Evolutionary conservation across 106 monocot species (phyloP).

Genomic region (Iris macrosiphon): DNA sequence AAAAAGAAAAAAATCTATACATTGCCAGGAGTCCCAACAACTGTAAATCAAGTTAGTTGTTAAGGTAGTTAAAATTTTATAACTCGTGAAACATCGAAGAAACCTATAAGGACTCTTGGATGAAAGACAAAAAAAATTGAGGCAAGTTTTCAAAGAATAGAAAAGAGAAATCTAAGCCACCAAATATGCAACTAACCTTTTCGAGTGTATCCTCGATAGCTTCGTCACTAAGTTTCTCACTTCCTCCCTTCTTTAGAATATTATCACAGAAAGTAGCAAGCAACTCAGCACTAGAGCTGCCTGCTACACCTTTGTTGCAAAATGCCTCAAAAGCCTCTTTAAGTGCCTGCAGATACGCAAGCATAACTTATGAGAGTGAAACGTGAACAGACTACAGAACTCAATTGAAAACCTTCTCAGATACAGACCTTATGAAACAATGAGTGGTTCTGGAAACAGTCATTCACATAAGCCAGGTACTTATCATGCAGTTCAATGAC

Average conservation of each 20-base stretch:
- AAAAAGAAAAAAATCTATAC: too few relatives aligned
- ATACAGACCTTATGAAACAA: conserved; percentile 54
- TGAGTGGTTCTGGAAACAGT: conserved; percentile 53
- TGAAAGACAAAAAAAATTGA: background rate
- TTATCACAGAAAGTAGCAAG: conserved; percentile 59
- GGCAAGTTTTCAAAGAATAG: background rate
- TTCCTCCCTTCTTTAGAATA: conserved; percentile 55
- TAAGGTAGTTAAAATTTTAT: too few relatives aligned
- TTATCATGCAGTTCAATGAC: conserved; percentile 65
- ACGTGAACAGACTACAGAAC: too few relatives aligned
- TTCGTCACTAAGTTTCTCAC: conserved; percentile 62
- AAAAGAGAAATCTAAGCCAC: background rate
- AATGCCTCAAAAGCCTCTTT: conserved; percentile 70
- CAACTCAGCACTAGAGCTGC: conserved; percentile 48
- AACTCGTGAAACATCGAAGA: too few relatives aligned
- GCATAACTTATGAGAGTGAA: background rate
- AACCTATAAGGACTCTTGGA: too few relatives aligned
- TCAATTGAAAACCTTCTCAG: background rate
- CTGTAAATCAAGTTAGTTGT: too few relatives aligned
- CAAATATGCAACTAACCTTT: conserved; percentile 29
- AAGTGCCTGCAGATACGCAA: conserved; percentile 25
- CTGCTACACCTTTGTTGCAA: conserved; percentile 56
- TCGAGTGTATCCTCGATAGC: conserved; percentile 62
- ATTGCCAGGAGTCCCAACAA: too few relatives aligned
- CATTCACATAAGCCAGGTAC: conserved; percentile 39